Conservation (phyloP, 139 green algal species). For the Closterium sp. region DNA sequence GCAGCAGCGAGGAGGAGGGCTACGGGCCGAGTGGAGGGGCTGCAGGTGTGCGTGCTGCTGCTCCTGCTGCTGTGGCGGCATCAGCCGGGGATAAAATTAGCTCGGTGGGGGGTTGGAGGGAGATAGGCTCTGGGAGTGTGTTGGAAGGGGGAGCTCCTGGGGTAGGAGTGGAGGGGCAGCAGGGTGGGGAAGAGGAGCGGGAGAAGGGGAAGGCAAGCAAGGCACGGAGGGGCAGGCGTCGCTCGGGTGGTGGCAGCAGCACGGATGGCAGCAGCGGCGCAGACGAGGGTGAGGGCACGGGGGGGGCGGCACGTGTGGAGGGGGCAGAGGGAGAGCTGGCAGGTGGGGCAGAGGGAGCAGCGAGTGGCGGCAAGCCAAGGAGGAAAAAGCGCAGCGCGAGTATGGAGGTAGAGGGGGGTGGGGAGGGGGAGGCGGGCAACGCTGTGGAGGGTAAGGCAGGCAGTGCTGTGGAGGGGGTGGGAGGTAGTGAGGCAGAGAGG, state of each 20-base stretch:
- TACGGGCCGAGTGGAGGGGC: neutral
- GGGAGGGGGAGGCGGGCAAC: neutral
- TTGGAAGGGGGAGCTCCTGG: neutral
- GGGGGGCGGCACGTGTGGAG: neutral
- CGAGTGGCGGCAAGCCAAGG: neutral
- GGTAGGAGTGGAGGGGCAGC: neutral
- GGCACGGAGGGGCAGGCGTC: neutral
- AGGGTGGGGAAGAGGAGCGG: neutral
- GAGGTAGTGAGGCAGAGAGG: too few relatives aligned
- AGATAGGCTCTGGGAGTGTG: neutral
- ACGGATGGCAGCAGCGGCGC: too few relatives aligned
- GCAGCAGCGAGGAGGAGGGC: neutral
- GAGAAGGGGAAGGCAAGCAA: neutral
- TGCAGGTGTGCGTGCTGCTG: neutral
- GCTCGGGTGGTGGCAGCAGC: neutral
- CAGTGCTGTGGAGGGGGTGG: neutral
- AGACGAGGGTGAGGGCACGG: neutral
- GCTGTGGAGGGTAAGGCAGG: neutral
- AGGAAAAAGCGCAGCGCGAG: neutral
- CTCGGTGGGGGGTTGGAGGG: neutral
- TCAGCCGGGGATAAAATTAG: neutral
- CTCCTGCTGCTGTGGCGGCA: neutral
- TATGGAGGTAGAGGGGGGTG: neutral
- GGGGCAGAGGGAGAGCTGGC: neutral
- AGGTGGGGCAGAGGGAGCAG: neutral